Base-by-base conservation (phyloP, 2,329 filamentous ascomycete species). In the Chaetothyriales sp. region DNA sequence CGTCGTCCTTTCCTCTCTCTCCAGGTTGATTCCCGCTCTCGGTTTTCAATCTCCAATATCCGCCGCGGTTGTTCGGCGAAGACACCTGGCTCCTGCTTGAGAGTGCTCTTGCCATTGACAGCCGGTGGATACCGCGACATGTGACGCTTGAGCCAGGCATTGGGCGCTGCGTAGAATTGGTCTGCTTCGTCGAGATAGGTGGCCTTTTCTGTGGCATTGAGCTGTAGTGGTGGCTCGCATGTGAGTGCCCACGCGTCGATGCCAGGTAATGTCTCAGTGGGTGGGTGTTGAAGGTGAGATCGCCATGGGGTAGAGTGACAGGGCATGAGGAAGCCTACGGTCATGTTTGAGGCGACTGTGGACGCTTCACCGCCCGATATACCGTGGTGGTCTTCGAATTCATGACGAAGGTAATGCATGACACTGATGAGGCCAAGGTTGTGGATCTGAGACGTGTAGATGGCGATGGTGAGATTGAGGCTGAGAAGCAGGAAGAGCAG, bases 241-340 rank as follows among this genome's bases (percentile, higher is more conserved):
- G 85, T 85, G 15, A 97, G 73, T 0, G 89, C 90, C 74, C 89
- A 89, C 3, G 88, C 89, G 53, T 79, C 70, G 50, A 95, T 80
- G 28, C 73, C 70, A 4, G 57, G 44, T 2, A 37, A 40, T 2
- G 29, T 46, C 8, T 45, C 43, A 10, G 54, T 51, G 2, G 59
- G 54, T 0, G 86, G 79, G 63, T 92, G 79, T 55, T 94, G 74
- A 43, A 97, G 77, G 63, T 94, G 86, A 15, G 85, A 89, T 62
- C 89, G 85, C 90, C 92, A 97, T 2, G 92, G 90, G 0, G 90
- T 97, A 58, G 85, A 86, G 73, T 98, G 92, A 70, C 92, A 98
- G 8, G 92, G 92, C 77, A 89, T 94, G 20, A 98, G 76, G 69
- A 97, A 95, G 18, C 85, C 83, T 33, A 83, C 72, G 2, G 77